These are phyloP conservation scores for Ilyonectria destructans DNA, from an alignment of 2,329 filamentous ascomycete genomes.

Conservation along the genomic window DNA sequence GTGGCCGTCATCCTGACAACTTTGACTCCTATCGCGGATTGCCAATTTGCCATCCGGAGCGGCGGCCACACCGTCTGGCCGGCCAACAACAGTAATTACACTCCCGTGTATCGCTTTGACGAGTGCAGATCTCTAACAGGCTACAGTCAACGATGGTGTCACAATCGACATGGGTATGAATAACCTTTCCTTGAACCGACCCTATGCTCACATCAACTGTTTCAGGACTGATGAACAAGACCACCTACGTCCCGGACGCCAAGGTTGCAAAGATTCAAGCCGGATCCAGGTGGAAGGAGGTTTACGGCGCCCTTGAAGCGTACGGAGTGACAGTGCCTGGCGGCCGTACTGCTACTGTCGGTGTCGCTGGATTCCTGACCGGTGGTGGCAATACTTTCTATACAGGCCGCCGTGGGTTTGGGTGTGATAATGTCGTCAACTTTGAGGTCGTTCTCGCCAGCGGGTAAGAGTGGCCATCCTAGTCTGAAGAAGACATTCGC, in stretches of 20 bases:
- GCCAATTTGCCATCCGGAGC: slow-evolving; percentile 38
- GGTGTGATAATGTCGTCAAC: slow-evolving; percentile 60
- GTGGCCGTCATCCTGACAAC: slow-evolving; percentile 38
- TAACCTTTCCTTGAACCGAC: not conserved
- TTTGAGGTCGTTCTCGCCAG: slow-evolving; percentile 62
- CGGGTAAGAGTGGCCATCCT: slow-evolving; percentile 38
- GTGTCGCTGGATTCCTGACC: slow-evolving; percentile 50
- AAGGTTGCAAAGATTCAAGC: slow-evolving; percentile 51
- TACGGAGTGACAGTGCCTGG: slow-evolving; percentile 59
- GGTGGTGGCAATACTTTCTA: slow-evolving; percentile 45
- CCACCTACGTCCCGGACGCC: slow-evolving; percentile 45
- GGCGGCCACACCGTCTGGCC: slow-evolving; percentile 36
- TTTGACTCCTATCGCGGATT: slow-evolving; percentile 20
- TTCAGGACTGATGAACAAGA: slow-evolving; percentile 44
- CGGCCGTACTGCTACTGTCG: slow-evolving; percentile 57
- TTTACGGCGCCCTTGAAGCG: slow-evolving; percentile 46
- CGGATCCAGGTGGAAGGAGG: slow-evolving; percentile 60
- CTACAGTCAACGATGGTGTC: slow-evolving; percentile 34
- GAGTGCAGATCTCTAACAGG: not conserved
- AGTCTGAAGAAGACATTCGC: not conserved
- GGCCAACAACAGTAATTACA: slow-evolving; percentile 29
- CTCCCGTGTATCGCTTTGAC: not conserved
- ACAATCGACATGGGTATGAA: slow-evolving; percentile 30
- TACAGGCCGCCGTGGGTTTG: slow-evolving; percentile 36
- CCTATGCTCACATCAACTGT: slow-evolving; percentile 3